A percentile compares a stretch with the other conserved stretches of the same genome.
These are phyloP conservation scores for Laburnicola sp. DNA, from an alignment of 2,329 filamentous ascomycete genomes.

Conservation along the genomic window DNA sequence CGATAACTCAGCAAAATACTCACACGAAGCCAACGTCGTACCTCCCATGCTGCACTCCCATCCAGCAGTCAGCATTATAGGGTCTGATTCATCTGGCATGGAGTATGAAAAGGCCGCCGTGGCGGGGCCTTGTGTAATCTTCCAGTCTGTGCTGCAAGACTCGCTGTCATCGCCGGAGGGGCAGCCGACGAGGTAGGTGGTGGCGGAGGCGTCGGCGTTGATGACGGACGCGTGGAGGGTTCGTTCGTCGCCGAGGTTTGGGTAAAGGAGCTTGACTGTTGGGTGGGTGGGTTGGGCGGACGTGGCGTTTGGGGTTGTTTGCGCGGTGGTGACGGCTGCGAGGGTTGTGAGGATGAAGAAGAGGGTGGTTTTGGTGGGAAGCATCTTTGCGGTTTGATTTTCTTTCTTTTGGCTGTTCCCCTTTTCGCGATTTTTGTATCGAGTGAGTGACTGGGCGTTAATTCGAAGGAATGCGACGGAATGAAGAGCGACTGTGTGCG, in stretches of 20 bases:
- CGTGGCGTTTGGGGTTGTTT: not conserved
- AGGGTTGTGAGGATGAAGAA: not conserved
- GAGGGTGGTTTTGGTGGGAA: constrained; percentile 3
- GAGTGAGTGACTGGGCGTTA: not conserved
- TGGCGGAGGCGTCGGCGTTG: not conserved
- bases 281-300: not conserved
- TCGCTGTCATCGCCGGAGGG: not conserved
- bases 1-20: not conserved
- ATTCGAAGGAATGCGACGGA: not conserved
- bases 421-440: not conserved
- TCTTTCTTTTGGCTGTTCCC: not conserved
- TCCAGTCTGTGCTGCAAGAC: not conserved
- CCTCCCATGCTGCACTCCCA: constrained; percentile 2
- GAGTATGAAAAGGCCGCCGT: not conserved
- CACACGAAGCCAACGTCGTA: not conserved
- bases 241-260: not conserved
- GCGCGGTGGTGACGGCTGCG: not conserved
- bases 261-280: not conserved
- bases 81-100: not conserved
- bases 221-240: not conserved
- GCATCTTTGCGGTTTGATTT: too few species aligned
- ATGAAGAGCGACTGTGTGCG: not conserved
- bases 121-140: not conserved
- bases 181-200: not conserved
- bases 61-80: not conserved